Evolutionary conservation across 1,284 basidiomycete genomes (phyloP), one percentile per base, ranked within the genome.

Genomic region (Cryptococcus amylolentus): DNA sequence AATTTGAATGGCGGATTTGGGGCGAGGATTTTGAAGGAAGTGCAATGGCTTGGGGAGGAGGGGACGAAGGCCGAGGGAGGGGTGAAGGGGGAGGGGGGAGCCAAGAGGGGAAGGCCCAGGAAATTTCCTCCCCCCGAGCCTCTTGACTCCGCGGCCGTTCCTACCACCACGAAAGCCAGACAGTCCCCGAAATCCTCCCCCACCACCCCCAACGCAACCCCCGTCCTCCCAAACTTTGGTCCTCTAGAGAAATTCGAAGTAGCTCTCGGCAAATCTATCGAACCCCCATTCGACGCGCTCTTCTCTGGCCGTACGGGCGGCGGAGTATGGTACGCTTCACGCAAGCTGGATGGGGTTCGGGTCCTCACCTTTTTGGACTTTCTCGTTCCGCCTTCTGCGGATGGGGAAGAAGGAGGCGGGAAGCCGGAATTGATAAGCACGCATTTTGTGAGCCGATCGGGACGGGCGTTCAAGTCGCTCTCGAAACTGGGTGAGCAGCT

Each of bases 281-380:
- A 55, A 7, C 55, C 67, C 8, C 63, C 63, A 1, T 69, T 71
- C 51, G 38, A 42, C 1, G 46, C 62, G 3, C 43, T 69, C 2
- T 65, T 68, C 52, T 51, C 42, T 52, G 23, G 27, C 12, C 12
- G 27, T 18, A 16, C 52, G 35, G n/a, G 35, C 41, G 27, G 35
- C n/a, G 26, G 38, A 14, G 23, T 28, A 10, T 77, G 73, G 73
- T 75, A 63, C 45, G 73, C 68, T 9, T 73, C 70, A 12, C 64
- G 76, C 8, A 77, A 77, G 50, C 66, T 76, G 4, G 76, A 77
- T 55, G 76, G 76, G 2, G 69, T 75, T 1, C 62, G 76, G 20
- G 65, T 64, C 27, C 50, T 77, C 18, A 58, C 67, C 10, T 61
- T 70, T 13, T 43, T 77, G n/a, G 74, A 77, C 51, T 59, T 73